Conservation (phyloP, 129 eudicot genomes). For the Flaveria brownii region DNA sequence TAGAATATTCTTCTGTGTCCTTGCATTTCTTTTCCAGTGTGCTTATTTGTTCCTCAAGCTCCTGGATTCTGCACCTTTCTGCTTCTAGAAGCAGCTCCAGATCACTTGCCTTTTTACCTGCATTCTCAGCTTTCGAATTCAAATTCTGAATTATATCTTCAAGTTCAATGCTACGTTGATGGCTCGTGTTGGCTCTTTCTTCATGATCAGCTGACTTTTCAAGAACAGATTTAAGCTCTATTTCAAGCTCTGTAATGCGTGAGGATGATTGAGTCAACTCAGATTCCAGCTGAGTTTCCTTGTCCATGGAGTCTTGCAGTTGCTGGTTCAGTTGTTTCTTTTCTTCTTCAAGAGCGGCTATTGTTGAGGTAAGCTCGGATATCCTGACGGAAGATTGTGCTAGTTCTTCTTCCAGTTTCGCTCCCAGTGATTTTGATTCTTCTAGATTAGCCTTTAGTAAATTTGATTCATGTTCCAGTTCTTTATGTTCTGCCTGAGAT, state of each 20-base stretch:
- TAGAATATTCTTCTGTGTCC: constrained; percentile 61
- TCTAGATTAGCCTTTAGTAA: constrained; percentile 42
- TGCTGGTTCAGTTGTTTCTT: constrained; percentile 45
- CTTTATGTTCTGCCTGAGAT: constrained; percentile 52
- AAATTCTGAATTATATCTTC: constrained; percentile 65
- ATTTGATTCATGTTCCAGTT: constrained; percentile 52
- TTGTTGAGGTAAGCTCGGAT: constrained; percentile 39
- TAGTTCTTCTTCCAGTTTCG: constrained; percentile 52
- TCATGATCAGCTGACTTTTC: constrained; percentile 66
- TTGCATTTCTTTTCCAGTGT: constrained; percentile 56
- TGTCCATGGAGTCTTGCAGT: constrained; percentile 50
- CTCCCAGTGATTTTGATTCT: constrained; percentile 52
- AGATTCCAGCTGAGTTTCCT: constrained; percentile 45
- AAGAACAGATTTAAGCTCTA: constrained; percentile 52
- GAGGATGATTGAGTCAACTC: constrained; percentile 48
- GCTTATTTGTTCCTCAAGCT: constrained; percentile 77
- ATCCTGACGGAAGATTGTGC: constrained; percentile 49
- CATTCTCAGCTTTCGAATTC: constrained; percentile 53
- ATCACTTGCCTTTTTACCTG: constrained; percentile 66
- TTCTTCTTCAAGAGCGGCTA: constrained; percentile 57
- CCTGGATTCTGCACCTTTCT: constrained; percentile 73
- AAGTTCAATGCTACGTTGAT: constrained; percentile 71
- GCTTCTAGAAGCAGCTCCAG: constrained; percentile 69
- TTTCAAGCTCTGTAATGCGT: constrained; percentile 57
- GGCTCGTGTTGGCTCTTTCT: constrained; percentile 54